A percentile compares a stretch with the other conserved stretches of the same genome.
phyloP scores from a whole-genome alignment of 495 filamentous ascomycete genomes.

The Amphirosellinia nigrospora region DNA sequence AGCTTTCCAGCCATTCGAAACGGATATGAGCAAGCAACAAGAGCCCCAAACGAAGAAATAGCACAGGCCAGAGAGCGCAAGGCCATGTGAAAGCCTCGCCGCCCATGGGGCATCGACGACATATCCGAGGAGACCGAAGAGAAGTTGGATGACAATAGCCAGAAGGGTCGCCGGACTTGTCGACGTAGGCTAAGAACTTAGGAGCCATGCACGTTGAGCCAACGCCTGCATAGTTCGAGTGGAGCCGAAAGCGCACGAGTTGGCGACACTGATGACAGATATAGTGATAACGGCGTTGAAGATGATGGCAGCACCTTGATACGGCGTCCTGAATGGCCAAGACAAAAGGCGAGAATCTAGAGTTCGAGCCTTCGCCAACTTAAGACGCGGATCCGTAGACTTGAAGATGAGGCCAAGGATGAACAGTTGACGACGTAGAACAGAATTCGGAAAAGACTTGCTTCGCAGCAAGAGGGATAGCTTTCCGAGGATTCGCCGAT shows the following conservation, averaged over 20 bases:
- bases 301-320: constrained; percentile 69
- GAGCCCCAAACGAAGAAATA: constrained; percentile 75
- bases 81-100: constrained; percentile 62
- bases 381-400: constrained; percentile 47
- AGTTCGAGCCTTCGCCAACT: constrained; percentile 49
- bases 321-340: constrained; percentile 67
- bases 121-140: constrained; percentile 52
- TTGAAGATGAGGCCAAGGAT: constrained; percentile 63
- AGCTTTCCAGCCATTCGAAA: constrained; percentile 62
- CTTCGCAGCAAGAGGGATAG: constrained; percentile 77
- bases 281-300: constrained; percentile 75
- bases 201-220: constrained; percentile 63
- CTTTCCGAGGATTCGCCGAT: constrained; percentile 74
- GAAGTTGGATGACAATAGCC: constrained; percentile 59
- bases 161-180: constrained; percentile 61
- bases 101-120: constrained; percentile 37
- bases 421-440: constrained; percentile 76
- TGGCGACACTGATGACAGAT: constrained; percentile 63
- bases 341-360: constrained; percentile 68
- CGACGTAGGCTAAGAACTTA: constrained; percentile 61
- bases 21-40: constrained; percentile 77
- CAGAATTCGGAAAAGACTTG: constrained; percentile 86
- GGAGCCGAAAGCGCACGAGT: constrained; percentile 67
- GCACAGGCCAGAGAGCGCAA: constrained; percentile 69
- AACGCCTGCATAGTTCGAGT: constrained; percentile 70